phyloP scores from a whole-genome alignment of 2,329 filamentous ascomycete species.

The Ustilaginoidea virens region DNA sequence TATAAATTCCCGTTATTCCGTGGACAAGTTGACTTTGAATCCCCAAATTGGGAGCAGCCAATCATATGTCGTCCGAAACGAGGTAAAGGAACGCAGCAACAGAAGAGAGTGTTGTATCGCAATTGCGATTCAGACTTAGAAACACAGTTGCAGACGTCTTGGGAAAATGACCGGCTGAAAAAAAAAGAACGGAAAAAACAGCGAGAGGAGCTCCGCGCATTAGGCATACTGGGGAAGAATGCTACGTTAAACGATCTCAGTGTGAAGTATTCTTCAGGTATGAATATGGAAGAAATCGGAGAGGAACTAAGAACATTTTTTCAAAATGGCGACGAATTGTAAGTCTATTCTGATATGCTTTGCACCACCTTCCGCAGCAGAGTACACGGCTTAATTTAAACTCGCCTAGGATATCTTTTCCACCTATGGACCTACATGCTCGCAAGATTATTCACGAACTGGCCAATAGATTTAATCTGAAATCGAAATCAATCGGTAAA shows the following conservation, averaged over 20 bases:
- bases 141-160: constrained; percentile 39
- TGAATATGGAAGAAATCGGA: constrained; percentile 54
- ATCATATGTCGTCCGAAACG: constrained; percentile 44
- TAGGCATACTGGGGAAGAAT: constrained; percentile 49
- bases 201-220: constrained; percentile 50
- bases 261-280: constrained; percentile 57
- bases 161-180: constrained; percentile 52
- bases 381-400: too few relatives aligned
- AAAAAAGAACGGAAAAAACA: constrained; percentile 57
- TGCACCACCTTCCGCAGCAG: too few relatives aligned
- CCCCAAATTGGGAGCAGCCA: constrained; percentile 69
- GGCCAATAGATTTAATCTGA: constrained; percentile 59
- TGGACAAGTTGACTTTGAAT: constrained; percentile 55
- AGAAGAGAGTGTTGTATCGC: constrained; percentile 33
- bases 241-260: constrained; percentile 42
- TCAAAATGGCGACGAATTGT: constrained; percentile 45
- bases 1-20: too few relatives aligned
- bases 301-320: constrained; percentile 62
- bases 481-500: constrained; percentile 68
- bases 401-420: constrained; percentile 39
- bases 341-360: constrained; percentile 13
- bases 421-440: constrained; percentile 67
- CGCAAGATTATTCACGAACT: constrained; percentile 71
- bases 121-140: constrained; percentile 54
- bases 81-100: constrained; percentile 44